phyloP scores from a whole-genome alignment of 1,139 yeast species.

The Lodderomyces pseudojiufengensis region DNA sequence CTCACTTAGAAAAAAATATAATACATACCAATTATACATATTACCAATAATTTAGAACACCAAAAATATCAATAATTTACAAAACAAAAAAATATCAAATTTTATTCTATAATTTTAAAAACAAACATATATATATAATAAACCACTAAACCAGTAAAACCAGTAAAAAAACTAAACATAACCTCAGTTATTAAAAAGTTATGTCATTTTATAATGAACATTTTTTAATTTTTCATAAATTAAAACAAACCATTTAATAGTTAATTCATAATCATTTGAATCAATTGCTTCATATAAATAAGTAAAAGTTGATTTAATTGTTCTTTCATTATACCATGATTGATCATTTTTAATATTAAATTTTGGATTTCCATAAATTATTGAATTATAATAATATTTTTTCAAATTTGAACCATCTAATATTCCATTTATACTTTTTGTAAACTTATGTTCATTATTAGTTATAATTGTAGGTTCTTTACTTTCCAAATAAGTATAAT shows the following conservation, averaged over 20 bases:
- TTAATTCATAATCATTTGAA: constrained; percentile 22
- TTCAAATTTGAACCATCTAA: constrained; percentile 4
- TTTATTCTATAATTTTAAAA: no score
- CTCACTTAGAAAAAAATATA: no score
- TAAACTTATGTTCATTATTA: not conserved
- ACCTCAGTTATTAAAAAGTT: no score
- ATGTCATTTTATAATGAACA: constrained; percentile 15
- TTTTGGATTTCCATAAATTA: constrained; percentile 11
- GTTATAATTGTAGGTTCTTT: constrained; percentile 1
- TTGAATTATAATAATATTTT: constrained; percentile 12
- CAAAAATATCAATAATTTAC: no score
- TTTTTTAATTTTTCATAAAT: constrained; percentile 25
- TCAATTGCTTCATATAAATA: constrained; percentile 24
- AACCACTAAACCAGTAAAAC: not conserved
- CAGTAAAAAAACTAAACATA: no score
- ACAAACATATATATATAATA: no score
- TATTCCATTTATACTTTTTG: constrained; percentile 1
- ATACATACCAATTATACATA: no score
- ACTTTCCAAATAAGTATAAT: constrained; percentile 19
- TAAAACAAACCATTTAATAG: constrained; percentile 28
- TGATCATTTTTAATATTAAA: constrained; percentile 8
- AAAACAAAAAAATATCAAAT: no score
- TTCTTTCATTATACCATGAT: constrained; percentile 8
- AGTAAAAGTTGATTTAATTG: constrained; percentile 21
- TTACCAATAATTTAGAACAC: no score